Evolutionary conservation across 1,284 basidiomycete species (phyloP), one percentile per base, ranked within the genome.

Genomic region (Ganoderma multipileum): DNA sequence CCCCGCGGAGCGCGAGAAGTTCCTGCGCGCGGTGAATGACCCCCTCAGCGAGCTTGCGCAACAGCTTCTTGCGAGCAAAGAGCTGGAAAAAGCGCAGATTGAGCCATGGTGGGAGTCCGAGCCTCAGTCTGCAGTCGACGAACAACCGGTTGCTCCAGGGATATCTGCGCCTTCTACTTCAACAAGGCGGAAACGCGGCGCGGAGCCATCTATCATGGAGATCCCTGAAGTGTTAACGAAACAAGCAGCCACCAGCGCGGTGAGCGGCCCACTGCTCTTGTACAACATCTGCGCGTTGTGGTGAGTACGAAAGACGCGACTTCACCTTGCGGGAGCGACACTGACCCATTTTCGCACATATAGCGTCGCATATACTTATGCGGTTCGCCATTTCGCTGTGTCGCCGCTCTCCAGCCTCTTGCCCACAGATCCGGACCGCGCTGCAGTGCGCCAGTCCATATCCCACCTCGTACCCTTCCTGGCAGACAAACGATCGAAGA

Each of bases 201-300:
- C 70, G 28, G 80, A 77, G 64, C 91, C 90, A 26, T 71, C 77
- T 2, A 74, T 84, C 57, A 85, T 90, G 71, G 42, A 66, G 6
- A 78, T 92, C n/a, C 89, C 91, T 12, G 68, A 75, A 11, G 76
- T 80, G 0, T 81, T 92, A 77, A 71, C 87, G 1, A 81, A 80
- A 44, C 79, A 82, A 11, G 71, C 80, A 28, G 78, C 81, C 3
- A 61, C 63, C 3, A 77, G 75, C 18, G 65, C 70, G 1, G 33
- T 69, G 0, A 71, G 50, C 2, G 81, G 84, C 1, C 82, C 84
- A 23, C 81, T 85, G 2, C 79, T 94, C 20, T 73, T 89, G 9
- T 92, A 90, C 73, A 94, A 94, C 68, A 79, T 91, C 39, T 85
- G 83, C 54, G 86, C 87, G 2, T 78, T 92, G n/a, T 83, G 86